Evolutionary conservation across 345 rosid genomes (phyloP), one percentile per base, ranked within the genome.

Genomic region (Salix suchowensis): DNA sequence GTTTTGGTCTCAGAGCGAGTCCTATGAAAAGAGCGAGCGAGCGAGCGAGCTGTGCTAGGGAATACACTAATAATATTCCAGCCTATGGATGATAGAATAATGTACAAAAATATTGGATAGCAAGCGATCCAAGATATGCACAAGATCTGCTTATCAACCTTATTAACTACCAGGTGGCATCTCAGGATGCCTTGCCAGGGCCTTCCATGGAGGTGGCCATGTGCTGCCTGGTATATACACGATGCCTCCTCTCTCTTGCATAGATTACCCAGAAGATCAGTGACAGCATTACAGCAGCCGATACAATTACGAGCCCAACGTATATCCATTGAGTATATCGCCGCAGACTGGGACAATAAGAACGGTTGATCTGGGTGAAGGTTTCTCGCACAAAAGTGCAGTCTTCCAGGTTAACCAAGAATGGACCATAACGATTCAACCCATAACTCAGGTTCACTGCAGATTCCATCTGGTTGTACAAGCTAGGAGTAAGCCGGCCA

Each of bases 181-280:
- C 61, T 71, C 77, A 88, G 0, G 72, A 77, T 6, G 77, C 75
- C 82, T 88, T 88, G 77, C 79, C 81, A 18, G 66, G 79, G 18
- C 78, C 81, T 70, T 74, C 84, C 21, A 79, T 6, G 26, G 70
- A 74, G 81, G 78, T 68, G 67, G 84, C 70, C 69, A 73, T 52
- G 34, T 82, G 82, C 75, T 85, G 85, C 83, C 88, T 93, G 1
- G 97, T 87, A 82, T 92, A 90, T 11, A 87, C 91, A 3, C 98
- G 92, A 75, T 96, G 98, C 77, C 93, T 80, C 42, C 97, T 83
- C 85, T 96, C 97, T 50, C 97, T 76, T 5, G 98, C 90, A 24
- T 96, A 94, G 24, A 96, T 81, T 40, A 96, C 91, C 98, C 98
- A 96, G 86, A 96, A 93, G 80, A 96, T 88, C 76, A 96, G 71